These are phyloP conservation scores for Fraxinus quadrangulata DNA, from an alignment of 257 asterid species.

Conservation along the genomic window DNA sequence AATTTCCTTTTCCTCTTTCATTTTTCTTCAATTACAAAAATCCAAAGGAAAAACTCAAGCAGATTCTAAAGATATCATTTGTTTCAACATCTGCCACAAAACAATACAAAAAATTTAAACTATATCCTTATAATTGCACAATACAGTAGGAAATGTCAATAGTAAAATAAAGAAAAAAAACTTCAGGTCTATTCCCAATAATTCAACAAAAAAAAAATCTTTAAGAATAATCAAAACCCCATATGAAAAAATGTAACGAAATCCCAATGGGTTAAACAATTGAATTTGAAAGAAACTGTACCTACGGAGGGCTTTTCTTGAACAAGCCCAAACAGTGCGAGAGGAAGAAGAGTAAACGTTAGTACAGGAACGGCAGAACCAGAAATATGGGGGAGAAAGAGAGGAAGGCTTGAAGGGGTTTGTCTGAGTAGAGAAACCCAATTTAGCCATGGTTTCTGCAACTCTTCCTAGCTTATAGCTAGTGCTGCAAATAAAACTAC, in stretches of 20 bases:
- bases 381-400: conserved; percentile 51
- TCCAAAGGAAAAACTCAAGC: neutral
- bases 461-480: conserved; percentile 71
- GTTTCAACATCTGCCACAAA: neutral
- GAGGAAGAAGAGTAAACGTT: conserved; percentile 44
- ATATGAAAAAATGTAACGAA: conserved; percentile 17
- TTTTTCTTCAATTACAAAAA: neutral
- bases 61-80: neutral
- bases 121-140: conserved; percentile 6
- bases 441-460: conserved; percentile 67
- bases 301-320: conserved; percentile 58
- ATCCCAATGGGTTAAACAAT: neutral
- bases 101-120: neutral
- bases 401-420: conserved; percentile 51
- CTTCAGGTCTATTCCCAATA: conserved; percentile 1
- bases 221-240: conserved; percentile 10
- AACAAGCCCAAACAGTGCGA: conserved; percentile 35
- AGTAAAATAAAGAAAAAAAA: neutral
- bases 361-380: conserved; percentile 53
- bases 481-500: conserved; percentile 38
- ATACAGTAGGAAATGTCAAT: neutral
- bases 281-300: conserved; percentile 27
- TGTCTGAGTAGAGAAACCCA: conserved; percentile 72
- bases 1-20: neutral
- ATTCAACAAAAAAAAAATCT: neutral